Conservation (phyloP, 208 protist genomes). For the Sergeia podlipaevii region DNA sequence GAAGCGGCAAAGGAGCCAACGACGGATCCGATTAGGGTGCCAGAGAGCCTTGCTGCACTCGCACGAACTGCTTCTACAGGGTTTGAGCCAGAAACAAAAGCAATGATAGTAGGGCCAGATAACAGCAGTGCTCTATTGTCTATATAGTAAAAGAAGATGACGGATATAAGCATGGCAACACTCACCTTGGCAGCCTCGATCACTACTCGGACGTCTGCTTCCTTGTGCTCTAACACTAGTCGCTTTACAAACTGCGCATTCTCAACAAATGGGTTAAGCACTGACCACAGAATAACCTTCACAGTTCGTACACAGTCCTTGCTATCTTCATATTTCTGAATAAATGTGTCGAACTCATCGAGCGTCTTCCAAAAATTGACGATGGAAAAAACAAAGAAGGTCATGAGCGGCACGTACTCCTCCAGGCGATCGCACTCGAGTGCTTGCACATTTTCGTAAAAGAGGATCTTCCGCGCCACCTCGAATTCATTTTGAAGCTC, state of each 20-base stretch:
- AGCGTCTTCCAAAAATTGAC: conserved; percentile 74
- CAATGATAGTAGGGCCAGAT: conserved; percentile 73
- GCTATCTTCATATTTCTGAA: conserved; percentile 21
- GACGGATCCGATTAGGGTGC: conserved; percentile 64
- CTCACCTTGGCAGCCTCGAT: conserved; percentile 77
- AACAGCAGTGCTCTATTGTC: conserved; percentile 52
- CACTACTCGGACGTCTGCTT: conserved; percentile 48
- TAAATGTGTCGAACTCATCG: conserved; percentile 34
- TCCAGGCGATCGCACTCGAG: conserved; percentile 39
- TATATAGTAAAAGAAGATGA: conserved; percentile 75
- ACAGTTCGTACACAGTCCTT: too few species aligned
- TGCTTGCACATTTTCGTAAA: conserved; percentile 49
- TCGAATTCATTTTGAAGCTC: conserved; percentile 64
- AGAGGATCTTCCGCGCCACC: conserved; percentile 40
- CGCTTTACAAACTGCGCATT: conserved; percentile 33
- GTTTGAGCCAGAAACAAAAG: conserved; percentile 71
- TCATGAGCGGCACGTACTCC: conserved; percentile 79
- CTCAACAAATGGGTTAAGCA: conserved; percentile 41
- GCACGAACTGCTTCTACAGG: conserved; percentile 67
- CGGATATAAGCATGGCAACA: conserved; percentile 67
- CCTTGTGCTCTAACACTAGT: conserved; percentile 23
- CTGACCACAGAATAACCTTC: conserved; percentile 18
- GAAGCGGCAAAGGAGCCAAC: conserved; percentile 72
- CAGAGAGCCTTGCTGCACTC: conserved; percentile 47
- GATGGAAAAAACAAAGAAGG: conserved; percentile 81